Evolutionary conservation across 805 yeast species (phyloP), one percentile per base, ranked within the genome.

Genomic region (Wickerhamomyces chambardii): DNA sequence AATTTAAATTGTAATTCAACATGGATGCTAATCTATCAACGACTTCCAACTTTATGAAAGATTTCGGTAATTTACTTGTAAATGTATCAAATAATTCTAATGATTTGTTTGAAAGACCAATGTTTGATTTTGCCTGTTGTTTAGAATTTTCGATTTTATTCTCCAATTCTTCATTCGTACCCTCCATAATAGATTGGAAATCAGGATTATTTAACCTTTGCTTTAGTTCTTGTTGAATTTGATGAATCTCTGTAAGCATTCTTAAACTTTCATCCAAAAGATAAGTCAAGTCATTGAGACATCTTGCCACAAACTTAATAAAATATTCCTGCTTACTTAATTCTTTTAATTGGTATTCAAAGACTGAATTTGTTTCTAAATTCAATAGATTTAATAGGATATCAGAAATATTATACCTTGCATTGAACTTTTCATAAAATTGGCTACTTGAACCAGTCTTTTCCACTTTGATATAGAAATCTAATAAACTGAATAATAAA

Each of bases 381-480:
- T 77, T 71, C 94, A 97, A 92, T 36, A 92, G 63, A 46, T 78
- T 78, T 54, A 86, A 90, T 48, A 92, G 61, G 25, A 92, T 81
- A 32, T 73, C 73, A 1, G 96, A 82, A 21, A 92, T 84, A 53
- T 85, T 81, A 58, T 78, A 90, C 55, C 98, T 73, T 30, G 85
- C 75, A 56, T 86, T 89, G 63, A 92, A 92, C 59, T 92, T 92
- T 57, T 92, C 99, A 56, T 90, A 90, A 53, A 90, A 92, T 58
- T 92, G 97, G 0, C 94, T 78, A 7, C 90, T 79, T 2, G 96
- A 82, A 9, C 98, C 98, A 0, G 98, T 92, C 50, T 84, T 87
- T 56, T 92, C 99, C 34, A 90, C 89, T 68, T 84, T 85, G 26
- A 92, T 95, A 56, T 90, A 92, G 42, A 87, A 83, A 48, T 86